Evolutionary conservation across 2,329 filamentous ascomycete species (phyloP).

Genomic region (Chaetomium globosum): DNA sequence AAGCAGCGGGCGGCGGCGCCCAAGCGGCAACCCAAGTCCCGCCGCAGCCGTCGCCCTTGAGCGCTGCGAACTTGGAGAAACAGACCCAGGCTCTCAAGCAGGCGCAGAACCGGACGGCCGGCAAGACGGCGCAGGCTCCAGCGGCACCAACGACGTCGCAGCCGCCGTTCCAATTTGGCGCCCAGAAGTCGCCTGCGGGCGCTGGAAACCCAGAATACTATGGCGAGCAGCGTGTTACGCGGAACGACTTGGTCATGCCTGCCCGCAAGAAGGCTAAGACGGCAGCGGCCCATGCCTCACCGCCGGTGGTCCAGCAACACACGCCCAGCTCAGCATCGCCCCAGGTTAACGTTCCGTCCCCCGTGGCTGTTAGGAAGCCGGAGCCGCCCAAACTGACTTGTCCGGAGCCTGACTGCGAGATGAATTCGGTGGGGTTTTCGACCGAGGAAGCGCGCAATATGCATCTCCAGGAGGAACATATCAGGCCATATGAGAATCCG

Average conservation of each 20-base stretch:
- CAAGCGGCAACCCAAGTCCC: conserved; percentile 31
- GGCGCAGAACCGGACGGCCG: conserved; percentile 49
- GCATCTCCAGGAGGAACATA: conserved; percentile 63
- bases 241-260: conserved; percentile 58
- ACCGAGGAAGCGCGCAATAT: conserved; percentile 57
- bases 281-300: conserved; percentile 43
- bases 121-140: conserved; percentile 54
- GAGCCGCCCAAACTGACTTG: conserved; percentile 48
- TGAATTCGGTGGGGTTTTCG: conserved; percentile 52
- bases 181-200: conserved; percentile 51
- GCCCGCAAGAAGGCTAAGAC: conserved; percentile 59
- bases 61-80: conserved; percentile 55
- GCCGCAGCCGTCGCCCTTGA: conserved; percentile 43
- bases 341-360: conserved; percentile 53
- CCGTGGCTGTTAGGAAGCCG: conserved; percentile 48
- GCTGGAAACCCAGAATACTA: conserved; percentile 62
- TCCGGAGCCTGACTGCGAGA: conserved; percentile 58
- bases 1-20: conserved; percentile 25
- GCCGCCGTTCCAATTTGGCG: conserved; percentile 59
- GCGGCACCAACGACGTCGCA: conserved; percentile 61
- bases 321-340: conserved; percentile 50
- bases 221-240: conserved; percentile 54
- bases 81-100: conserved; percentile 54
- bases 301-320: conserved; percentile 45
- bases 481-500: conserved; percentile 58